Conservation (phyloP, 371 early-diverging fungal species). For the Smittium culicis region DNA sequence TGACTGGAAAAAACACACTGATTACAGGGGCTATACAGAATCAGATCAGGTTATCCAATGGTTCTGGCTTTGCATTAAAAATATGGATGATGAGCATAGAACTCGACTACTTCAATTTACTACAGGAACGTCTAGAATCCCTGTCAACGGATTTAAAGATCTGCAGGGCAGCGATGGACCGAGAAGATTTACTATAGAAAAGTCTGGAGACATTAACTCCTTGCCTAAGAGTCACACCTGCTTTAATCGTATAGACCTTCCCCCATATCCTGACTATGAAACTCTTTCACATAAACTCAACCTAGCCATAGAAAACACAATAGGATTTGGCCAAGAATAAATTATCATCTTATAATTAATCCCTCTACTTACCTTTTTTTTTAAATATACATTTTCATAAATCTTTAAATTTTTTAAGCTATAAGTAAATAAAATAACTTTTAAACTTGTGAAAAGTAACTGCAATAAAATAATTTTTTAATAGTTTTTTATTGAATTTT, state of each 20-base stretch:
- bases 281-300: constrained; percentile 63
- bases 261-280: constrained; percentile 55
- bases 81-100: constrained; percentile 85
- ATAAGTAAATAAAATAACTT: too few relatives aligned
- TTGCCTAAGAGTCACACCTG: constrained; percentile 93
- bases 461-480: too few relatives aligned
- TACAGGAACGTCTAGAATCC: constrained; percentile 95
- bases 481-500: too few relatives aligned
- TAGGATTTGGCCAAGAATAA: constrained; percentile 59
- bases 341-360: too few relatives aligned
- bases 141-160: constrained; percentile 97
- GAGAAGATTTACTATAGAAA: constrained; percentile 91
- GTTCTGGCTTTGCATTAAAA: constrained; percentile 92
- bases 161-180: constrained; percentile 94
- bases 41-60: constrained; percentile 89
- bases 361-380: too few relatives aligned
- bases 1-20: constrained; percentile 98
- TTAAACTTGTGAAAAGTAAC: too few relatives aligned
- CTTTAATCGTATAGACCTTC: constrained; percentile 92
- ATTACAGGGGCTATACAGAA: constrained; percentile 92
- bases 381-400: too few relatives aligned
- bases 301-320: constrained; percentile 85
- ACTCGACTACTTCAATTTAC: constrained; percentile 93
- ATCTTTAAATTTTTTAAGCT: too few relatives aligned
- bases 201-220: constrained; percentile 66